Evolutionary conservation across 805 yeast species (phyloP).

Genomic region (Pichia sporocuriosa): DNA sequence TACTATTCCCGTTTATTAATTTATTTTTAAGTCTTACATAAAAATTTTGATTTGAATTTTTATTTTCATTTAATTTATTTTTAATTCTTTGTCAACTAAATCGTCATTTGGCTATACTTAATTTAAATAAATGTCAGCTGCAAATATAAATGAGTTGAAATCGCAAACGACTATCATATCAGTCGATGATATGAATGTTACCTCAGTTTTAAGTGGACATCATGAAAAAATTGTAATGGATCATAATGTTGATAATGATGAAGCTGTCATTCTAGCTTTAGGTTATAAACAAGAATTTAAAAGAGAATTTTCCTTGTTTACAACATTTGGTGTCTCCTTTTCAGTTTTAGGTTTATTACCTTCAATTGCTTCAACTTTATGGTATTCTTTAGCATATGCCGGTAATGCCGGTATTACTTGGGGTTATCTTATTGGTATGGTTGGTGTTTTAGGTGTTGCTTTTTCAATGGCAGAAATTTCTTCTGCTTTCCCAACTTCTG

Average conservation of each 20-base stretch:
- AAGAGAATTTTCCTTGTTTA: constrained; percentile 50
- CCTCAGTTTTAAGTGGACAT: constrained; percentile 21
- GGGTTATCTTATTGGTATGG: constrained; percentile 51
- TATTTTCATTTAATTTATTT: no score
- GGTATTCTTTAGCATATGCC: constrained; percentile 52
- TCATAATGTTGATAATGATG: constrained; percentile 42
- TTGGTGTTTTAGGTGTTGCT: constrained; percentile 52
- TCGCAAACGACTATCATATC: constrained; percentile 21
- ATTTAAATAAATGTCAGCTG: no score
- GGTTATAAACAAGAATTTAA: constrained; percentile 63
- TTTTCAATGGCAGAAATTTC: constrained; percentile 59
- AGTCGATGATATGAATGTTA: constrained; percentile 21
- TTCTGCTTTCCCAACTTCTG: constrained; percentile 59
- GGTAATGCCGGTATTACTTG: constrained; percentile 62
- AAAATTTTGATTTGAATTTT: no score
- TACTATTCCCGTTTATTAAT: no score
- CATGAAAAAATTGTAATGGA: constrained; percentile 32
- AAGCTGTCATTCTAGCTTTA: constrained; percentile 47
- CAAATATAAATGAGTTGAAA: constrained; percentile 6
- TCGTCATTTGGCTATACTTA: no score
- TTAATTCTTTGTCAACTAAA: not conserved
- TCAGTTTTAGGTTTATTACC: constrained; percentile 61
- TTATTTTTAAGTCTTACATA: no score
- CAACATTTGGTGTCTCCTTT: constrained; percentile 57
- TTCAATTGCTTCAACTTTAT: constrained; percentile 58